Evolutionary conservation across 306 rosid genomes (phyloP), one percentile per base, ranked within the genome.

Genomic region (Dryas octopetala): DNA sequence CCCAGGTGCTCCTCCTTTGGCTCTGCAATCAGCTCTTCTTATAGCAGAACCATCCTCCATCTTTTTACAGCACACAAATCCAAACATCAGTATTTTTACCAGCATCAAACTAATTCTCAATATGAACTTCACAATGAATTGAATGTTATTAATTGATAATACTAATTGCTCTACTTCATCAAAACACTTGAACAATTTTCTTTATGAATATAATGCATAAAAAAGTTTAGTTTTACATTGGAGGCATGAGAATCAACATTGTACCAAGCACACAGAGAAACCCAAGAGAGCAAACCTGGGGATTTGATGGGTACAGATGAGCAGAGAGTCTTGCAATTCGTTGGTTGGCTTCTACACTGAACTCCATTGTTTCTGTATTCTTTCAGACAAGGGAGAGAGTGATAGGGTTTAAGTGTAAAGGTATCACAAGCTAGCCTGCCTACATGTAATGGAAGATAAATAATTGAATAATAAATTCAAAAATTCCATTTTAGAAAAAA

Each of bases 1-100:
- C 50, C 99, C 98, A 5, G 98, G 91, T 7, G 97, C 68, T 6
- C 97, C 94, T 7, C 99, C 99, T 70, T 92, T 96, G 50, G 93
- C 99, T 68, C 98, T 84, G 84, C 98, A 94, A 68, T 83, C 68
- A 12, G 52, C 84, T 59, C 74, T 74, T 13, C 70, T 74, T 88
- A 94, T 41, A 52, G 48, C 67, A 16, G 85, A 82, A 70, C 12
- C 73, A 15, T 78, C 89, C 62, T 84, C 91, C 84, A 78, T 75
- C 96, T 90, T 70, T 13, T 62, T 43, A 4, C 46, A 57, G 60
- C 32, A 48, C 70, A 64, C 11, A 65, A 65, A 47, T 41, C 49
- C 41, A 45, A 3, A 51, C 57, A 52, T 52, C 53, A 17, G 3
- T 50, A 9, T 26, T 6, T 9, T 3, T 15, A 47, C 4, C 11